Evolutionary conservation across 345 rosid species (phyloP), one percentile per base, ranked within the genome.

Genomic region (Heritiera fomes): DNA sequence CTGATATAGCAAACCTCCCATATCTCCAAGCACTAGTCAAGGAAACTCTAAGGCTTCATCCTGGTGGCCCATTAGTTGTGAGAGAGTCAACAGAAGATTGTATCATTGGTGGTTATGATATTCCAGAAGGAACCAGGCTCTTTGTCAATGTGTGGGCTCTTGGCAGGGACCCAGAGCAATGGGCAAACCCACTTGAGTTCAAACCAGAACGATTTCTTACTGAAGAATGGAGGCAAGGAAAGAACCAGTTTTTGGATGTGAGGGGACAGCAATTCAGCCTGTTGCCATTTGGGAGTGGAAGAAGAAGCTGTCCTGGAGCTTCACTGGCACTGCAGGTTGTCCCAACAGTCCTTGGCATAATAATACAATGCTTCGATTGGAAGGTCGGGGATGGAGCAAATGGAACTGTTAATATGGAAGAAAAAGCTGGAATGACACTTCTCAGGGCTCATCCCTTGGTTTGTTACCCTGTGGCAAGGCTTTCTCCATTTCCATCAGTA

Each of bases 11-110:
- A 15, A 87, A 87, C 59, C 97, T 90, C 38, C 87, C 88, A 17
- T 91, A 86, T 77, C 78, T 91, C 4, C 93, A 89, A 77, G 92
- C 95, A 10, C 74, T 92, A 13, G 82, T 90, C 15, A 92, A 86
- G 73, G 94, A 94, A 83, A 83, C 86, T 46, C 81, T 91, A 41
- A 87, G 97, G 80, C 92, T 94, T 56, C 97, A 92, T 72, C 97
- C 97, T 2, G 84, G 90, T 2, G 92, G 91, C 4, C 90, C 91
- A 0, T 73, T 91, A 58, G 69, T 88, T 0, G 87, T 84, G 2
- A 88, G 92, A 80, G 83, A 87, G 55, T 86, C 92, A 4, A 52
- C 82, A 6, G 81, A 89, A 82, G 87, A 87, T 46, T 87, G 92
- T 38, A 72, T 13, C 30, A 82, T 91, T 5, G 71, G 72, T 55